Conservation (phyloP, 2,329 filamentous ascomycete species). For the Sclerotiophoma versabilis region DNA sequence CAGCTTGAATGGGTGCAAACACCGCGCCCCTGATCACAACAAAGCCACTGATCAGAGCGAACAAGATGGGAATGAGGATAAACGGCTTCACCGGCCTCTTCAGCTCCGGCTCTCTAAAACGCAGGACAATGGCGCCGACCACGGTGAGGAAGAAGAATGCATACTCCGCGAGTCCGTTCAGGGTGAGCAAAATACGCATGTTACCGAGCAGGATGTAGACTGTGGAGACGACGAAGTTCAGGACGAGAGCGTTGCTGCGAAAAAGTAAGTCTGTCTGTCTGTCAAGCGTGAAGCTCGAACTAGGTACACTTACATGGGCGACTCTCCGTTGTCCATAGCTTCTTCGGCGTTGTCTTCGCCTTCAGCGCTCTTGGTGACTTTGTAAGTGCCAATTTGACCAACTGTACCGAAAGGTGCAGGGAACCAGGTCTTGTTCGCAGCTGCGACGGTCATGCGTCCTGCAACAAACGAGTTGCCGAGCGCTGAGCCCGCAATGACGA, state of each 20-base stretch:
- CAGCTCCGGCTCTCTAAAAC: conserved; percentile 63
- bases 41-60: conserved; percentile 62
- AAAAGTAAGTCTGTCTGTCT: neutral
- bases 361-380: conserved; percentile 20
- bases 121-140: conserved; percentile 64
- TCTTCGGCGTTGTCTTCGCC: conserved; percentile 23
- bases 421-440: conserved; percentile 50
- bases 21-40: conserved; percentile 46
- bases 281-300: too few relatives aligned
- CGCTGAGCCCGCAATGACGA: conserved; percentile 68
- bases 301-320: conserved; percentile 41
- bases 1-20: conserved; percentile 44
- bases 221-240: conserved; percentile 51
- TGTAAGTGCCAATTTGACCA: conserved; percentile 39
- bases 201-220: conserved; percentile 68
- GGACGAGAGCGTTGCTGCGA: conserved; percentile 42
- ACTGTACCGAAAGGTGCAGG: conserved; percentile 38
- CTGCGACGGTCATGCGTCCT: conserved; percentile 69
- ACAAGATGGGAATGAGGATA: conserved; percentile 61
- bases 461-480: conserved; percentile 70
- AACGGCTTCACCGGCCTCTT: conserved; percentile 65
- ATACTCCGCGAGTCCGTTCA: conserved; percentile 54
- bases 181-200: conserved; percentile 68
- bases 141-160: conserved; percentile 72
- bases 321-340: conserved; percentile 44